These are phyloP conservation scores for Lepidium campestre DNA, from an alignment of 441 rosid genomes.

Conservation along the genomic window DNA sequence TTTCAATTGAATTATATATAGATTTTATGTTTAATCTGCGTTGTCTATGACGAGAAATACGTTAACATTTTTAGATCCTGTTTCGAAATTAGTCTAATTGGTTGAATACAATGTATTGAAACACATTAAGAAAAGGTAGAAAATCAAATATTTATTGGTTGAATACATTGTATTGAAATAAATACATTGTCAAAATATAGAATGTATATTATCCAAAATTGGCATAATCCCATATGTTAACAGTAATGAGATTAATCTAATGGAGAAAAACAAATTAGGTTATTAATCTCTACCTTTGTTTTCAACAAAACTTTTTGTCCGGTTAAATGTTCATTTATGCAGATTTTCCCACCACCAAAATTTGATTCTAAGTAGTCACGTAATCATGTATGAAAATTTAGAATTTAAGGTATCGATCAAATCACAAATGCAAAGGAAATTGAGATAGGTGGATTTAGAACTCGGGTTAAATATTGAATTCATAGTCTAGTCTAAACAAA, in stretches of 20 bases:
- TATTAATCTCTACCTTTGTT: not conserved
- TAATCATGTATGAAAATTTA: no score
- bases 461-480: not conserved
- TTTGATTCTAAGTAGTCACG: no score
- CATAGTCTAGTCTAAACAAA: not conserved
- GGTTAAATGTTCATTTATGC: no score
- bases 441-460: not conserved
- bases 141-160: not conserved
- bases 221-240: no score
- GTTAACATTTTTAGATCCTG: not conserved
- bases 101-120: not conserved
- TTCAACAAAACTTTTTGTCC: no score
- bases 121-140: not conserved
- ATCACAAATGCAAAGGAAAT: not conserved
- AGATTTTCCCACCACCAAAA: no score
- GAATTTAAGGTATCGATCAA: no score
- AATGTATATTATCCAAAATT: no score
- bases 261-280: no score
- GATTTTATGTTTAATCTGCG: not conserved
- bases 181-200: no score
- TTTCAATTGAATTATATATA: not conserved
- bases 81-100: not conserved
- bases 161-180: not conserved
- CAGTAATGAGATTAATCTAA: no score
- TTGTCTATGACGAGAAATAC: not conserved